A percentile compares a stretch with the other conserved stretches of the same genome.
phyloP scores from a whole-genome alignment of 2,329 filamentous ascomycete genomes.

The Graphilbum ipis-grandicollis region DNA sequence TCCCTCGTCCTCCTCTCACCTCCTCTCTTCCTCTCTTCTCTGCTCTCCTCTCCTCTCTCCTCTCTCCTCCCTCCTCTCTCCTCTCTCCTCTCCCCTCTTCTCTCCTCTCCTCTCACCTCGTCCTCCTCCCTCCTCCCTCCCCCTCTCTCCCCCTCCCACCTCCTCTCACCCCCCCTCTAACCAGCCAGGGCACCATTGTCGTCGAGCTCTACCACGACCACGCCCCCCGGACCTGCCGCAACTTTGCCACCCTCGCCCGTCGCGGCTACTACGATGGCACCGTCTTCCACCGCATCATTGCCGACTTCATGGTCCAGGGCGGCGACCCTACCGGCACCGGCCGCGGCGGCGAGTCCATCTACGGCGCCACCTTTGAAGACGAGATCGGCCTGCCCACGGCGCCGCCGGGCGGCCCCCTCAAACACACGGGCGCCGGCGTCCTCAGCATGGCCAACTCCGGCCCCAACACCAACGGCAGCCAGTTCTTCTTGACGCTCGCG shows the following conservation, averaged over 20 bases:
- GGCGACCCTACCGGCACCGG: constrained; percentile 91
- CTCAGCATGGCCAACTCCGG: constrained; percentile 94
- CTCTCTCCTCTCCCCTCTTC: too few species aligned
- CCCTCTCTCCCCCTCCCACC: not conserved
- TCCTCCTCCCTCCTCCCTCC: not conserved
- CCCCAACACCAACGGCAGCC: constrained; percentile 80
- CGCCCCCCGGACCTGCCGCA: constrained; percentile 75
- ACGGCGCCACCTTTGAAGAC: constrained; percentile 85
- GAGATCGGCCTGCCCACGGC: constrained; percentile 49
- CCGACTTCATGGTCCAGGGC: constrained; percentile 90
- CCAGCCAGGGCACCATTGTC: constrained; percentile 54
- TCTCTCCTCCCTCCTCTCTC: too few species aligned
- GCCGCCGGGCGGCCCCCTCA: constrained; percentile 35
- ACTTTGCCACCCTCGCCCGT: constrained; percentile 65
- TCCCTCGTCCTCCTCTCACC: too few species aligned
- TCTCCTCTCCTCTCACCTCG: too few species aligned
- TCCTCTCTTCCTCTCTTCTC: too few species aligned
- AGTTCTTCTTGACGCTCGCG: constrained; percentile 91
- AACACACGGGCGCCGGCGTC: constrained; percentile 87
- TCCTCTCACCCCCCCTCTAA: too few species aligned
- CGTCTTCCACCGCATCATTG: constrained; percentile 87
- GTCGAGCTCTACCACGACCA: constrained; percentile 83
- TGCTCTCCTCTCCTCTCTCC: too few species aligned
- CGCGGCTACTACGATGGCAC: constrained; percentile 79
- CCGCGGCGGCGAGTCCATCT: constrained; percentile 75